Percentiles rank a stretch among this genome's conserved stretches.
Conservation (phyloP, 2,329 filamentous ascomycete species). For the Botrytis byssoidea region DNA sequence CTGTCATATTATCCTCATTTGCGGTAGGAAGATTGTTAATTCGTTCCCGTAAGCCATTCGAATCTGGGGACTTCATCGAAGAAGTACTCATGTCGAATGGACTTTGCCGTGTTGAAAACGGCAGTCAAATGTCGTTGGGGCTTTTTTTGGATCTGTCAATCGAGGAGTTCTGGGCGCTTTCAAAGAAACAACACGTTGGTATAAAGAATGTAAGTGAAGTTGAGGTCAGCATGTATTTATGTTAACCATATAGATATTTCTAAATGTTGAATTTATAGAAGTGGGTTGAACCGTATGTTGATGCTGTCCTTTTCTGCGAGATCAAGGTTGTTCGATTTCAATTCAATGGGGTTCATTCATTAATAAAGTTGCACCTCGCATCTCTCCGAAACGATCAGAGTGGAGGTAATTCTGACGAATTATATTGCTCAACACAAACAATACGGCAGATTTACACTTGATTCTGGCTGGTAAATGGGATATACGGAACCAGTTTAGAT, state of each 20-base stretch:
- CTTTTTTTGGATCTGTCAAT: background rate
- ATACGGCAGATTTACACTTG: background rate
- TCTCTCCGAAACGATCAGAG: background rate
- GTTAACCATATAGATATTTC: background rate
- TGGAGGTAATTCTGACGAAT: slow-evolving; percentile 6
- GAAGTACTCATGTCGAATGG: slow-evolving; percentile 25
- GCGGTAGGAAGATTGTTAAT: slow-evolving; percentile 15
- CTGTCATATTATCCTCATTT: slow-evolving; percentile 13
- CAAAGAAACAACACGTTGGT: background rate
- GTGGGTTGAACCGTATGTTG: slow-evolving; percentile 14
- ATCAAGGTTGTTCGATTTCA: background rate
- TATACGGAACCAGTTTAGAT: background rate
- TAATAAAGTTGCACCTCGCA: background rate
- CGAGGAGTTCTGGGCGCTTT: background rate
- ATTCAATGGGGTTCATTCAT: background rate
- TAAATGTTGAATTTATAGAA: slow-evolving; percentile 7
- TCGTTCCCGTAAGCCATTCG: slow-evolving; percentile 35
- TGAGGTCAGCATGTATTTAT: slow-evolving; percentile 8
- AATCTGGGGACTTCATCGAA: slow-evolving; percentile 6
- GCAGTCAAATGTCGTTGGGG: slow-evolving; percentile 11
- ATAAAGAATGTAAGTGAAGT: background rate
- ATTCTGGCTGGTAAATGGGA: background rate
- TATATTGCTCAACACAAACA: background rate
- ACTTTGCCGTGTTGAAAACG: slow-evolving; percentile 20
- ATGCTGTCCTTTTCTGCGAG: slow-evolving; percentile 9